Percentiles rank a stretch among this genome's conserved stretches.
phyloP scores from a whole-genome alignment of 306 rosid genomes.

The Vigna unguiculata region DNA sequence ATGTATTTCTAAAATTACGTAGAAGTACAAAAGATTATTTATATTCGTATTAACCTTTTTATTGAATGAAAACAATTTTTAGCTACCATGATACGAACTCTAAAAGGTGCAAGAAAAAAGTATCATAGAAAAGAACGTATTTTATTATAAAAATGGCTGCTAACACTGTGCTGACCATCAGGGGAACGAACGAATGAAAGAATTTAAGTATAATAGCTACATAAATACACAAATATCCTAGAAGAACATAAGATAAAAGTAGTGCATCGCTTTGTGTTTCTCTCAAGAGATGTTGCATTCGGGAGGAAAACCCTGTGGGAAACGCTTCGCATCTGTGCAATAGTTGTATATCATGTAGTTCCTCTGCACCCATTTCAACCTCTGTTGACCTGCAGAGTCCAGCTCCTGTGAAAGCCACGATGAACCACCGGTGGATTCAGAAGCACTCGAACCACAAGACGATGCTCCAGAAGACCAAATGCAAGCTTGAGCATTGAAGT shows the following conservation, averaged over 20 bases:
- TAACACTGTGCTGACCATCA: constrained; percentile 6
- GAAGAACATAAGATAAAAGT: not conserved
- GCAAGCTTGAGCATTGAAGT: constrained; percentile 67
- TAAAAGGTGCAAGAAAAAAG: not conserved
- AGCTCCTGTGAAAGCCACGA: constrained; percentile 61
- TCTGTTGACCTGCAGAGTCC: constrained; percentile 47
- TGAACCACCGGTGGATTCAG: not conserved
- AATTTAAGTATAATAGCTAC: constrained; percentile 28
- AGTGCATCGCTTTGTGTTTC: constrained; percentile 22
- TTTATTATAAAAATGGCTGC: constrained; percentile 10
- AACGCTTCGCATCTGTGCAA: constrained; percentile 61
- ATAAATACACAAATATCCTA: constrained; percentile 2
- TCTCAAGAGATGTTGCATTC: constrained; percentile 55
- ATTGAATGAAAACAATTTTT: not conserved
- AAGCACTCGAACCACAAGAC: constrained; percentile 55
- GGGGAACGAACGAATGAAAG: constrained; percentile 48
- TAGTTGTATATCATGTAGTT: constrained; percentile 77
- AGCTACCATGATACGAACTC: too few relatives aligned
- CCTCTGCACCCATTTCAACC: constrained; percentile 63
- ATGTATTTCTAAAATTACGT: too few relatives aligned
- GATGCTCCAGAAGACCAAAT: constrained; percentile 59
- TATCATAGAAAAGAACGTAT: not conserved
- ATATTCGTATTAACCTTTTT: too few relatives aligned
- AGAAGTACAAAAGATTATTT: too few relatives aligned
- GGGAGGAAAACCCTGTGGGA: constrained; percentile 68